These are phyloP conservation scores for Phialophora macrospora DNA, from an alignment of 2,329 filamentous ascomycete genomes.

Conservation along the genomic window DNA sequence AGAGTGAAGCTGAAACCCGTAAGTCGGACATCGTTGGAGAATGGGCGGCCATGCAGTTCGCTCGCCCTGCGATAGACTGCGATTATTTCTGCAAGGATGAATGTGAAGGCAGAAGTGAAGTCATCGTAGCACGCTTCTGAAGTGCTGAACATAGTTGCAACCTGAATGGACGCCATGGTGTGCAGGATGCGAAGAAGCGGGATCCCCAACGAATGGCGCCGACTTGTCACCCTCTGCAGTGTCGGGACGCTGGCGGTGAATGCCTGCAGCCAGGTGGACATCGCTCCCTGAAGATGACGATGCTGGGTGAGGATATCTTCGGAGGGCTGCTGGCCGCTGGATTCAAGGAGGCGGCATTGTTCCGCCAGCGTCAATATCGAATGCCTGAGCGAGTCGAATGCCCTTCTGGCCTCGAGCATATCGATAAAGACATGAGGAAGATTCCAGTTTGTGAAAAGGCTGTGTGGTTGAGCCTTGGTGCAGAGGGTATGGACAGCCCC, in stretches of 20 bases:
- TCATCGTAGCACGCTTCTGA: constrained; percentile 5
- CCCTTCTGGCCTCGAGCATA: neutral
- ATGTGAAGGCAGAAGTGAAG: constrained; percentile 11
- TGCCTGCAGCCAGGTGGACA: neutral
- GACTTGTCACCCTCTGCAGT: neutral
- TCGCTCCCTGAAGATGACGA: neutral
- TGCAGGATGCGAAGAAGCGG: constrained; percentile 1
- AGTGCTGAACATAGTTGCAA: constrained; percentile 5
- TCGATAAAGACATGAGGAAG: neutral
- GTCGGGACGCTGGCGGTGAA: constrained; percentile 4
- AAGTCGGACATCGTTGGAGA: constrained; percentile 4
- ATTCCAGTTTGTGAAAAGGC: neutral
- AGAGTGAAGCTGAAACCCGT: neutral
- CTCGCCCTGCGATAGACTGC: constrained; percentile 7
- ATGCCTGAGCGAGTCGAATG: constrained; percentile 8
- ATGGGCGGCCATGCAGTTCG: neutral
- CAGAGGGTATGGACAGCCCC: neutral
- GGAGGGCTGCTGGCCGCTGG: neutral
- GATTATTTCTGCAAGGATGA: constrained; percentile 1
- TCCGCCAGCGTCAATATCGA: neutral
- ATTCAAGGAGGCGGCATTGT: constrained; percentile 1
- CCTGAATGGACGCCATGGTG: constrained; percentile 13
- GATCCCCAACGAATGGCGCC: neutral
- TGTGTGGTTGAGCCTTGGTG: neutral
- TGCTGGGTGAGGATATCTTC: constrained; percentile 1